A percentile compares a stretch with the other conserved stretches of the same genome.
Conservation (phyloP, 805 yeast species). For the Geotrichum ghanense region DNA sequence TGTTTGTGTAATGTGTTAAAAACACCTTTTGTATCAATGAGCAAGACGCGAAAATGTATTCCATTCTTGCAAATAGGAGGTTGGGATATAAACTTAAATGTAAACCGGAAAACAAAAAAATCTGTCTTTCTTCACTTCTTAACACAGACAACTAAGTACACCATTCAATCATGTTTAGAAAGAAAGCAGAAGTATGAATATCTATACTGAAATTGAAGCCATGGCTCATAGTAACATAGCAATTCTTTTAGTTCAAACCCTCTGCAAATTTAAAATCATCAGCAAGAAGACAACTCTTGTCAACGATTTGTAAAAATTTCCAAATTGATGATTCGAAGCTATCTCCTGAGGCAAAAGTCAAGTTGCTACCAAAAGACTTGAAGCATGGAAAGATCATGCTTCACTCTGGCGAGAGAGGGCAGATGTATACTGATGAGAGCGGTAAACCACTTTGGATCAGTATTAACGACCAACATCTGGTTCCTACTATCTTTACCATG, state of each 20-base stretch:
- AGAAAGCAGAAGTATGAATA: background rate
- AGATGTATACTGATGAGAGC: conserved; percentile 50
- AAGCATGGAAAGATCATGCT: conserved; percentile 53
- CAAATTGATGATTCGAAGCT: conserved; percentile 14
- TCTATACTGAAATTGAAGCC: background rate
- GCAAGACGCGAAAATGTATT: no score
- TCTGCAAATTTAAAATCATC: conserved; percentile 1
- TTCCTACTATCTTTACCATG: conserved; percentile 60
- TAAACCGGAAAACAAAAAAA: no score
- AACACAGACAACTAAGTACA: no score
- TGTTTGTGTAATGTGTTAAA: no score
- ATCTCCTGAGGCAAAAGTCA: conserved; percentile 31
- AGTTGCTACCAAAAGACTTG: conserved; percentile 39
- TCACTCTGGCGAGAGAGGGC: conserved; percentile 42
- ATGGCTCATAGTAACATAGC: background rate
- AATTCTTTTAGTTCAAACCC: background rate
- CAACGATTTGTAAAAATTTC: background rate
- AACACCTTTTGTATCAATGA: no score
- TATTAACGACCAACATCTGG: conserved; percentile 36
- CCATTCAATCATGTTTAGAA: background rate
- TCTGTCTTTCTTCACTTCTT: no score
- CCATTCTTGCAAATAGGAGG: no score
- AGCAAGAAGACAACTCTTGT: background rate
- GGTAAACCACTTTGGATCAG: conserved; percentile 68
- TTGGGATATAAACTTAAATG: no score